Evolutionary conservation across 2,329 filamentous ascomycete species (phyloP), one percentile per base, ranked within the genome.

Genomic region (Trichophyton rubrum): DNA sequence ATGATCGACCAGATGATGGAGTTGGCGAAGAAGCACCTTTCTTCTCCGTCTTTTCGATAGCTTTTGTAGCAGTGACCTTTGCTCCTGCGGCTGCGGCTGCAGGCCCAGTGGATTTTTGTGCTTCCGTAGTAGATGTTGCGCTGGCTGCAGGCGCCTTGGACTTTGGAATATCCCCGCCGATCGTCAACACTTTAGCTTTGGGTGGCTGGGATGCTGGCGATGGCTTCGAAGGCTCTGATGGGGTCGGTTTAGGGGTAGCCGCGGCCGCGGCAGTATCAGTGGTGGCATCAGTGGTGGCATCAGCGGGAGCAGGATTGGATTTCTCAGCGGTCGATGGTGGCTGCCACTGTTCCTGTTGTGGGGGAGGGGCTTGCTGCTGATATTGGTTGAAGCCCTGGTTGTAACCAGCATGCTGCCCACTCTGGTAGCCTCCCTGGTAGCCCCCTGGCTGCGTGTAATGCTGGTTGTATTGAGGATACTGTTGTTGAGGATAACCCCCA

Each of bases 11-110:
- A 9, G 90, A 93, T 1, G 88, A 88, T 7, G 89, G 88, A 3
- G 87, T 83, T 17, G 92, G 89, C 0, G 90, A 93, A 2, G 87
- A 73, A 38, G 77, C 71, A 7, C 82, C 78, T 59, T 83, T 80
- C 71, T 91, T 86, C 60, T 90, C 89, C 0, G 88, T 87, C 81
- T 96, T 96, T 70, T 95, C 90, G 64, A 96, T 89, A 8, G 92
- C 91, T 76, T 96, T 96, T 58, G 84, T 79, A 3, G 91, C 92
- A 1, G 87, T 79, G n/a, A 88, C 85, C 77, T 96, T 96, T 30
- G 87, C 86, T 65, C 88, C 86, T 2, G 85, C 75, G 41, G 74
- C 88, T 5, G 70, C 73, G 30, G 75, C 70, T 61, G 83, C 79
- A 56, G 80, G 77, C 22, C 67, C 68, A 45, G 69, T 68, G 70